These are phyloP conservation scores for Myriosclerotinia curreyana DNA, from an alignment of 2,329 filamentous ascomycete genomes.

Conservation along the genomic window DNA sequence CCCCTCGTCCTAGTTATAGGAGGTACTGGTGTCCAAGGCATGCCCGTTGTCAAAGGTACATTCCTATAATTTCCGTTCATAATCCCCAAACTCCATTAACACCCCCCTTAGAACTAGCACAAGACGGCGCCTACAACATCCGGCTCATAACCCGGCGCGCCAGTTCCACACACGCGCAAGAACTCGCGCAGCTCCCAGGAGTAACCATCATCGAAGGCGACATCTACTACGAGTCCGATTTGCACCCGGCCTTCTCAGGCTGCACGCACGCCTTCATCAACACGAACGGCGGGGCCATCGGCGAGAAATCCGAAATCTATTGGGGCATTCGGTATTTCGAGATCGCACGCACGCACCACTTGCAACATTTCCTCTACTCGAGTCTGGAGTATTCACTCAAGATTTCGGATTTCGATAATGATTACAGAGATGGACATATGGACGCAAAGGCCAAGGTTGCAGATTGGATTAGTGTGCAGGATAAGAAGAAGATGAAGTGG, in stretches of 20 bases:
- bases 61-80: not conserved
- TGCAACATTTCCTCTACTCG: constrained; percentile 40
- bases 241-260: constrained; percentile 40
- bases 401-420: constrained; percentile 40
- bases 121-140: constrained; percentile 28
- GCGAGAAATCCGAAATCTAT: constrained; percentile 40
- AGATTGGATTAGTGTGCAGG: constrained; percentile 30
- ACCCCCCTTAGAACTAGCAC: constrained; percentile 6
- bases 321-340: constrained; percentile 42
- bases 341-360: constrained; percentile 31
- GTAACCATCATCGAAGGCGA: constrained; percentile 43
- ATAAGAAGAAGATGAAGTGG: constrained; percentile 28
- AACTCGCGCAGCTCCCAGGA: constrained; percentile 40
- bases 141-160: constrained; percentile 43
- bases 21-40: constrained; percentile 43
- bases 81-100: not conserved
- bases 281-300: constrained; percentile 43
- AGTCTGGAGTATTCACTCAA: constrained; percentile 43
- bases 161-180: constrained; percentile 38
- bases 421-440: constrained; percentile 42
- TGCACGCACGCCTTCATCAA: constrained; percentile 43
- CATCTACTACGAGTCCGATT: constrained; percentile 39
- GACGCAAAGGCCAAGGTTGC: constrained; percentile 42
- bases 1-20: constrained; percentile 52
- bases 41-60: constrained; percentile 40